Evolutionary conservation across 1,284 basidiomycete genomes (phyloP).

Genomic region (Tilletia indica): DNA sequence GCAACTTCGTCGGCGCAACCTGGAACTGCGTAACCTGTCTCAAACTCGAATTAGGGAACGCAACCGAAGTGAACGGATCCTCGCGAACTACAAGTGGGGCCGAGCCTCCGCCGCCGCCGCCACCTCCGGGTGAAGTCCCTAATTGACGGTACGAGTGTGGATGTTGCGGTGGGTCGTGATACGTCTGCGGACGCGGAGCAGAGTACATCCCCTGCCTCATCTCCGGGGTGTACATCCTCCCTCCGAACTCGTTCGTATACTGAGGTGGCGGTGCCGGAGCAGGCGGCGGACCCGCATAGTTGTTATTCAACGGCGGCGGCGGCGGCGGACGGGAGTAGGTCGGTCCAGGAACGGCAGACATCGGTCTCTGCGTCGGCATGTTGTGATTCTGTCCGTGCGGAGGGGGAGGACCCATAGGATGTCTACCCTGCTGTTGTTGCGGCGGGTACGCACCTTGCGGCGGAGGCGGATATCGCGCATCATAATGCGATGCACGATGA

Average conservation of each 20-base stretch:
- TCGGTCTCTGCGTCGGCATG: constrained; percentile 1
- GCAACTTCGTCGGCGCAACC: constrained; percentile 28
- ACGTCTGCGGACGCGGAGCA: constrained; percentile 39
- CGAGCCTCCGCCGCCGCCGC: neutral
- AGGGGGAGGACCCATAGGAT: neutral
- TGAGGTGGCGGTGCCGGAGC: constrained; percentile 2
- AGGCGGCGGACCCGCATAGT: neutral
- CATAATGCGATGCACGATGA: constrained; percentile 7
- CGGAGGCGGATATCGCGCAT: constrained; percentile 17
- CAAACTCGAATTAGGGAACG: constrained; percentile 47
- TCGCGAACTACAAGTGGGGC: constrained; percentile 28
- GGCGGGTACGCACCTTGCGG: constrained; percentile 17
- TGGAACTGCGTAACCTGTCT: constrained; percentile 50
- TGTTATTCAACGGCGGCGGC: neutral
- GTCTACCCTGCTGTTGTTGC: neutral
- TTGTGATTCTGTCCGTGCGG: neutral
- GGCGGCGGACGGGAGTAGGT: constrained; percentile 13
- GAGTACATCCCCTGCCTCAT: constrained; percentile 24
- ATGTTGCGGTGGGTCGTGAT: constrained; percentile 34
- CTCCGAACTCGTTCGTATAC: constrained; percentile 23
- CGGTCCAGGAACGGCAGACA: constrained; percentile 9
- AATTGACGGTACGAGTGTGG: constrained; percentile 19
- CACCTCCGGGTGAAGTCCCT: neutral
- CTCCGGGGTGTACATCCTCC: neutral
- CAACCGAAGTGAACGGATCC: constrained; percentile 42